Percentiles rank a stretch among this genome's conserved stretches.
These are phyloP conservation scores for Tricholoma sp. DNA, from an alignment of 768 basidiomycete species.

Conservation along the genomic window DNA sequence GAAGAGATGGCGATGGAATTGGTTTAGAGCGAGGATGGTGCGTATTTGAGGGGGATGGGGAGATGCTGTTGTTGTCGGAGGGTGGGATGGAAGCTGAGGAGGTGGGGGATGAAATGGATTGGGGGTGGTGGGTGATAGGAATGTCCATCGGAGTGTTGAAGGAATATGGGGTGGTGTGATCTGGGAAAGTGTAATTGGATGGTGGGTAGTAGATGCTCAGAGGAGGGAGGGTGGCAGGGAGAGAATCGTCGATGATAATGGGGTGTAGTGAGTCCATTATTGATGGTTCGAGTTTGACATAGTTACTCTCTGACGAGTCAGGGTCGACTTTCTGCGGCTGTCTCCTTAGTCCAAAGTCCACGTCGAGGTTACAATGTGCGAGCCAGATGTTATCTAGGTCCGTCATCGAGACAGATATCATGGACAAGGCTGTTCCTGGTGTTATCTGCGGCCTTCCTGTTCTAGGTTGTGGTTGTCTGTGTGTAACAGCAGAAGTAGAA, in stretches of 20 bases:
- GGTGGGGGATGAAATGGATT: slow-evolving; percentile 18
- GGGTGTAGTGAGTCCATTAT: slow-evolving; percentile 10
- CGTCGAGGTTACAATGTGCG: slow-evolving; percentile 39
- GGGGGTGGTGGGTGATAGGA: background rate
- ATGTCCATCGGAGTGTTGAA: background rate
- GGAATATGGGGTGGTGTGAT: background rate
- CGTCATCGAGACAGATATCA: slow-evolving; percentile 49
- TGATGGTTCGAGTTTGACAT: slow-evolving; percentile 30
- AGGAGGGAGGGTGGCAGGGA: slow-evolving; percentile 8
- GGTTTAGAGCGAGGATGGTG: slow-evolving; percentile 15
- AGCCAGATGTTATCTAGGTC: slow-evolving; percentile 62
- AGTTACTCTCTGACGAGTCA: background rate
- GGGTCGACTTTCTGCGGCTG: background rate
- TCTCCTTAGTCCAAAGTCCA: background rate
- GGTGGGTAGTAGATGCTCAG: slow-evolving; percentile 10
- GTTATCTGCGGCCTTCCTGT: slow-evolving; percentile 21
- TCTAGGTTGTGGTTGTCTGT: slow-evolving; percentile 22
- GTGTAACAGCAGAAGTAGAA: slow-evolving; percentile 15
- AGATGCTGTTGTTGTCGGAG: slow-evolving; percentile 26
- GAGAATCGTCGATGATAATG: background rate
- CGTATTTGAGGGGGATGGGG: slow-evolving; percentile 17
- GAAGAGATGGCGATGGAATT: slow-evolving; percentile 23
- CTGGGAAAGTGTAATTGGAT: background rate
- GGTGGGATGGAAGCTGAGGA: background rate
- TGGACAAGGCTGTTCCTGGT: slow-evolving; percentile 27